Base-by-base conservation (phyloP, 495 filamentous ascomycete species). In the Pyronema omphalodes region DNA sequence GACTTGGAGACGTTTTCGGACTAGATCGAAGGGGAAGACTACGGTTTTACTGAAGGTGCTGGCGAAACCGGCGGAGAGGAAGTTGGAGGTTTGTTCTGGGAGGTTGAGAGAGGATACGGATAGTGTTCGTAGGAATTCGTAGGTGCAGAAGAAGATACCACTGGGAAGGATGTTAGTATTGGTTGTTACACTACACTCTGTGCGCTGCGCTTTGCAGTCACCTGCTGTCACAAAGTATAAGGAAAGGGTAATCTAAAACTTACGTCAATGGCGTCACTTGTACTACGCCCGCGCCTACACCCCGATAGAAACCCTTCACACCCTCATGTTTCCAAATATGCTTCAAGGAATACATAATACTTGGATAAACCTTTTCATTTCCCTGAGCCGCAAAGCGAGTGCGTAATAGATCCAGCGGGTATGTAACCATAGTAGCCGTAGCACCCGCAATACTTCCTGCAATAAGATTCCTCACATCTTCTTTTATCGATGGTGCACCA, bases 311-410 rank as follows among this genome's bases (percentile, higher is more conserved):
- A 0, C 91, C 91, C 9, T 63, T 58, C 0, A 68, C 18, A 0
- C 91, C 91, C 69, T 98, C 91, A 44, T 82, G 69, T 1, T 69
- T 71, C n/a, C 67, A 67, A 57, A 98, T 96, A 33, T 88, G 78
- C 2, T 62, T 60, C 1, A 96, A 65, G 0, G 84, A 84, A 6
- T 74, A 69, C 15, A 70, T 50, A 9, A 98, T 70, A 3, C 77
- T 83, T 7, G 68, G 47, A 68, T 98, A 96, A 3, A 96, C 75
- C 41, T 74, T 78, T 39, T 89, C 80, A n/a, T 74, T 76, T 19
- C 91, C 93, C 67, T 94, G 88, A 0, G 93, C 93, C 6, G 91
- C 91, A 68, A 98, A 98, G 1, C 91, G 80, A 34, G 91, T 98
- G 45, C 91, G 81, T 3, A 98, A 77, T 5, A 98, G 74, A 69